Conservation (phyloP, 1,284 basidiomycete species). For the Xerocomus alliaceus region DNA sequence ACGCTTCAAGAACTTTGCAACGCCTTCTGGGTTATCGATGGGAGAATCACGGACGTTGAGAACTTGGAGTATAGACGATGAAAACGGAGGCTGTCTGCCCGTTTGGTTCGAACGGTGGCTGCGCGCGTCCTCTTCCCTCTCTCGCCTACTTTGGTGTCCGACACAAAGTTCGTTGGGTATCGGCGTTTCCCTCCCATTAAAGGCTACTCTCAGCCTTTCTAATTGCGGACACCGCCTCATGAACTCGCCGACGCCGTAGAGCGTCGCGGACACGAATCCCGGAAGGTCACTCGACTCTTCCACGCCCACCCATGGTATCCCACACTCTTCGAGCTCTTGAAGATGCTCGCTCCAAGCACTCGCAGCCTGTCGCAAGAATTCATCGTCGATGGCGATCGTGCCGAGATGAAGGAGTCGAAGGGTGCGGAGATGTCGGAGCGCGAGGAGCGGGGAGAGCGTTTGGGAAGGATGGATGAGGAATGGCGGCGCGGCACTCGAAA, state of each 20-base stretch:
- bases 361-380: constrained; percentile 34
- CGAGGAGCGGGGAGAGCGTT: constrained; percentile 30
- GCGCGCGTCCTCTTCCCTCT: neutral
- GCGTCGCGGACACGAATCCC: constrained; percentile 25
- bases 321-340: constrained; percentile 36
- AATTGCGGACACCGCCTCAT: constrained; percentile 26
- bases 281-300: constrained; percentile 25
- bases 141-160: neutral
- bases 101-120: neutral
- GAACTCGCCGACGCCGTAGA: constrained; percentile 32
- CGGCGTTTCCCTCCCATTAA: constrained; percentile 30
- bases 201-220: constrained; percentile 27
- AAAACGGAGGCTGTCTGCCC: neutral
- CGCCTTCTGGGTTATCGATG: constrained; percentile 32
- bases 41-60: constrained; percentile 41
- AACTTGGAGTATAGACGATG: constrained; percentile 21
- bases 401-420: constrained; percentile 38
- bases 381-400: constrained; percentile 36
- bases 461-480: constrained; percentile 33
- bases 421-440: constrained; percentile 24
- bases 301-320: constrained; percentile 35
- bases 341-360: constrained; percentile 35
- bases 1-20: constrained; percentile 36
- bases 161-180: neutral
- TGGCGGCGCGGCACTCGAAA: constrained; percentile 24